These are phyloP conservation scores for Ophiostoma piceae DNA, from an alignment of 2,329 filamentous ascomycete genomes.

Conservation along the genomic window DNA sequence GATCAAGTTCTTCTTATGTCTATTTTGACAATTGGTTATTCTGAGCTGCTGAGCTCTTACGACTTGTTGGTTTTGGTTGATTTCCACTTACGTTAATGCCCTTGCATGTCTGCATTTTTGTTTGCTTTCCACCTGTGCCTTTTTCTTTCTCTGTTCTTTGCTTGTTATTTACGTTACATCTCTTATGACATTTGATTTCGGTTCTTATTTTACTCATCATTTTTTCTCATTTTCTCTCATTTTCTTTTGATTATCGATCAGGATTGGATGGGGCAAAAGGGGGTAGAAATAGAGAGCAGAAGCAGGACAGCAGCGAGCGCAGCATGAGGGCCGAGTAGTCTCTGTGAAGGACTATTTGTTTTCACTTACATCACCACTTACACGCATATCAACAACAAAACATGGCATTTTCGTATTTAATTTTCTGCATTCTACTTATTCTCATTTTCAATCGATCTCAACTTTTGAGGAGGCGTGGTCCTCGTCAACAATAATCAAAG, in stretches of 20 bases:
- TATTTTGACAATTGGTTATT: background rate
- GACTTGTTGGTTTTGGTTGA: background rate
- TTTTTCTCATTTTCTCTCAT: background rate
- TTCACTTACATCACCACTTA: background rate
- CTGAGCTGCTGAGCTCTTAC: background rate
- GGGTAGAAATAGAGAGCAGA: background rate
- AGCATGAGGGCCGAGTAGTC: background rate
- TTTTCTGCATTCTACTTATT: background rate
- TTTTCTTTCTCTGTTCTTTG: background rate
- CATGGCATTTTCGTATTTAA: background rate
- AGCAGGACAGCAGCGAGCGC: background rate
- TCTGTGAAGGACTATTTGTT: background rate
- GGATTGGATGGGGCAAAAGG: background rate
- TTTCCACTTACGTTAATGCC: background rate
- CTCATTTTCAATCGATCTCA: background rate
- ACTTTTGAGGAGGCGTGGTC: background rate
- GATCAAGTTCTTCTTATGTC: background rate
- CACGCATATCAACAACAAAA: constrained; percentile 10
- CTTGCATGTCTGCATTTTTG: background rate
- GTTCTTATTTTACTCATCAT: background rate
- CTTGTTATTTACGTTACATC: background rate
- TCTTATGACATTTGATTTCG: background rate
- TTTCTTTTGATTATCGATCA: background rate
- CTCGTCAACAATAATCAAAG: background rate
- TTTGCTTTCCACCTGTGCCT: background rate